Conservation (phyloP, 1,139 yeast genomes). For the Sugiyamaella novakii region DNA sequence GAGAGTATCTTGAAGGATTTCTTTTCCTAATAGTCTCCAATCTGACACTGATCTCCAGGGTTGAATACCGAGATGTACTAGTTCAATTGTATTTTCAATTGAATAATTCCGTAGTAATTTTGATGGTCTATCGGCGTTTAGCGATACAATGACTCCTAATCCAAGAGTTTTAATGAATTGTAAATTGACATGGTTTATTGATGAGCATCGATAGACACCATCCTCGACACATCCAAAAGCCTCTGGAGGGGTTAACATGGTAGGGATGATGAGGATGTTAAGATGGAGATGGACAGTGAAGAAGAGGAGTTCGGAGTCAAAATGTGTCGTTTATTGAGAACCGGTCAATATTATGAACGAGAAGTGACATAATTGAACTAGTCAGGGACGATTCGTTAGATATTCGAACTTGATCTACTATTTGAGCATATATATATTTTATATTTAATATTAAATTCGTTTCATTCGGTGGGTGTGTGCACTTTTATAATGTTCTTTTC, state of each 20-base stretch:
- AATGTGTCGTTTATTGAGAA: not conserved
- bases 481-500: too few species aligned
- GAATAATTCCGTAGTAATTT: slow-evolving; percentile 52
- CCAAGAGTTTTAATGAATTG: slow-evolving; percentile 74
- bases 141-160: slow-evolving; percentile 64
- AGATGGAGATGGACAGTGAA: not conserved
- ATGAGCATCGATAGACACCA: slow-evolving; percentile 59
- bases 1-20: slow-evolving; percentile 42
- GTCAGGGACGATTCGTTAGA: too few species aligned
- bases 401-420: too few species aligned
- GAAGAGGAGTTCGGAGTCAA: not conserved
- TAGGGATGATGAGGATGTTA: not conserved
- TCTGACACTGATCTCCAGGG: slow-evolving; percentile 43
- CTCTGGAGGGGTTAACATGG: slow-evolving; percentile 61
- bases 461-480: too few species aligned
- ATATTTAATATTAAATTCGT: too few species aligned
- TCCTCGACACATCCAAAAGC: slow-evolving; percentile 63
- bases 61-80: slow-evolving; percentile 43
- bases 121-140: slow-evolving; percentile 65
- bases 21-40: slow-evolving; percentile 40
- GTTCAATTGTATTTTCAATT: slow-evolving; percentile 38
- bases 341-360: too few species aligned
- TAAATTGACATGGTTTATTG: slow-evolving; percentile 67
- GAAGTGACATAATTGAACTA: not conserved
- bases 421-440: too few species aligned